Conservation (phyloP, 2,329 filamentous ascomycete species). For the Acrocalymma vagum region DNA sequence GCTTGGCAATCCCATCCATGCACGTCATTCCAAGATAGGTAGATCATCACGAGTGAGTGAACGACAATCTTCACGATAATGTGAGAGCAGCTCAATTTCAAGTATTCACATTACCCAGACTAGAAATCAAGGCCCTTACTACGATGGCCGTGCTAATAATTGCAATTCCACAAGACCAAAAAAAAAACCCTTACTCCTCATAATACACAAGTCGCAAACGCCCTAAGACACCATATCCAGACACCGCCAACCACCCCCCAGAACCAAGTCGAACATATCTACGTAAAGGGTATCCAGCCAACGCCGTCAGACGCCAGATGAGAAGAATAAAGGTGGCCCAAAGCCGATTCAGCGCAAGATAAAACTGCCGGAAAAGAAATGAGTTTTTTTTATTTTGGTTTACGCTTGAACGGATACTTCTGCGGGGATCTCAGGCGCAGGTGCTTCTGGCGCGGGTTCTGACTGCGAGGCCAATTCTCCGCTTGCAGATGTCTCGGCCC, state of each 20-base stretch:
- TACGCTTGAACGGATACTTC: constrained; percentile 29
- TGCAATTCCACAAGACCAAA: no score
- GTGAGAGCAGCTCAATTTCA: neutral
- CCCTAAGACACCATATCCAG: no score
- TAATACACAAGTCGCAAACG: no score
- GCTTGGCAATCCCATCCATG: constrained; percentile 6
- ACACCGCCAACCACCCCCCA: no score
- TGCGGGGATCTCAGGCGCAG: constrained; percentile 25
- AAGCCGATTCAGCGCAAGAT: constrained; percentile 5
- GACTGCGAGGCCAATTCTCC: constrained; percentile 33
- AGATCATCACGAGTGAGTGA: neutral
- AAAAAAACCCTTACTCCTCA: no score
- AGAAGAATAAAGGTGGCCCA: no score
- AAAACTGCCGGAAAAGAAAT: constrained; percentile 7
- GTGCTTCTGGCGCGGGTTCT: constrained; percentile 24
- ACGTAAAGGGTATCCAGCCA: constrained; percentile 44
- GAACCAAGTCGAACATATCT: constrained; percentile 26
- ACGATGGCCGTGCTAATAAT: no score
- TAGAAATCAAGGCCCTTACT: no score
- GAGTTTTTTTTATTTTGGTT: constrained; percentile 24
- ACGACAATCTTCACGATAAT: neutral
- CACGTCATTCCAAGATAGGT: neutral
- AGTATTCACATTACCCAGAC: no score
- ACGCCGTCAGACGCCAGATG: constrained; percentile 32
- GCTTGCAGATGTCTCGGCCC: constrained; percentile 74